These are phyloP conservation scores for Alternaria solani DNA, from an alignment of 2,329 filamentous ascomycete species.

Conservation along the genomic window DNA sequence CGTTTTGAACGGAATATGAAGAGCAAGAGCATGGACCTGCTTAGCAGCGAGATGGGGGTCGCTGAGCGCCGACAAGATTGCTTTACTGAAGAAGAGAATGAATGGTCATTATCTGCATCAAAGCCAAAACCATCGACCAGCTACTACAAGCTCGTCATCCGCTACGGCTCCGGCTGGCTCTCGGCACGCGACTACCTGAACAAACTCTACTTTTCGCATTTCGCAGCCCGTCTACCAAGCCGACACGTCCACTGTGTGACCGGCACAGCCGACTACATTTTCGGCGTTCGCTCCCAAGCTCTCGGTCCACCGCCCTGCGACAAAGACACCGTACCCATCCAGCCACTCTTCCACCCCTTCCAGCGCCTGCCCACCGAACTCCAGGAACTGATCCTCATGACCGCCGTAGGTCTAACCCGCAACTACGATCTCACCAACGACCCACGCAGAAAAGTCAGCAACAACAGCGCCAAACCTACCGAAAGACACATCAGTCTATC, in stretches of 20 bases:
- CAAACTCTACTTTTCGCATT: constrained; percentile 33
- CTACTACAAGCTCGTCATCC: constrained; percentile 37
- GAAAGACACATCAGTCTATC: constrained; percentile 26
- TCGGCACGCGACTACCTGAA: constrained; percentile 40
- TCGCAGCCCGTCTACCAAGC: constrained; percentile 9
- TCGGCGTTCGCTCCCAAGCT: constrained; percentile 5
- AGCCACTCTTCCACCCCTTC: constrained; percentile 41
- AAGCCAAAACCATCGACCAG: constrained; percentile 1
- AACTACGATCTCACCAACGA: constrained; percentile 23
- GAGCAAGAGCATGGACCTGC: constrained; percentile 14
- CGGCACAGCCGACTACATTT: constrained; percentile 3
- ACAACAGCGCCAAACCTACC: not conserved
- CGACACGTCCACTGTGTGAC: not conserved
- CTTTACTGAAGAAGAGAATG: not conserved
- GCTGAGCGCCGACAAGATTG: not conserved
- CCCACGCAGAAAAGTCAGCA: not conserved
- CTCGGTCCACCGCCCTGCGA: constrained; percentile 11
- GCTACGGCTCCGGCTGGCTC: constrained; percentile 43
- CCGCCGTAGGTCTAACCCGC: constrained; percentile 27
- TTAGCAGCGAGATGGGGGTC: not conserved
- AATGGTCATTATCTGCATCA: not conserved
- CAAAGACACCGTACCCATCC: constrained; percentile 34
- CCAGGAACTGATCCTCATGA: constrained; percentile 38
- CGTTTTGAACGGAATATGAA: not conserved
- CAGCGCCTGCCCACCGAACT: constrained; percentile 36